A percentile compares a stretch with the other conserved stretches of the same genome.
Conservation (phyloP, 345 rosid genomes). For the Populus alba region DNA sequence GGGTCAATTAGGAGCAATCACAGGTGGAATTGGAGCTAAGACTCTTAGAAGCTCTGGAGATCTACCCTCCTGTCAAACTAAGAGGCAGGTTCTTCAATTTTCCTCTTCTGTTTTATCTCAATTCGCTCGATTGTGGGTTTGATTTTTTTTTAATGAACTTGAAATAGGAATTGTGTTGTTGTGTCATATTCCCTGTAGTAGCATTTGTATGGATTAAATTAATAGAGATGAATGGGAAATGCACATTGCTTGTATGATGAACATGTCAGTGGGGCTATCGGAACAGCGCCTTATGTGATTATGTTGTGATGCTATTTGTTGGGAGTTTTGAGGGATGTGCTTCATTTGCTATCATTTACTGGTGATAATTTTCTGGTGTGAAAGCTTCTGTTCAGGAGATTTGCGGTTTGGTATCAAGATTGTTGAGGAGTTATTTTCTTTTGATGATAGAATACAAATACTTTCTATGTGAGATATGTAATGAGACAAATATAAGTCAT, state of each 20-base stretch:
- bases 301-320: neutral
- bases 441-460: neutral
- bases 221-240: neutral
- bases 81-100: conserved; percentile 42
- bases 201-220: neutral
- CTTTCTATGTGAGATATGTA: neutral
- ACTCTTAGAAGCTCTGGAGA: conserved; percentile 83
- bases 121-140: neutral
- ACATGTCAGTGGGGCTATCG: neutral
- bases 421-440: neutral
- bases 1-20: conserved; percentile 63
- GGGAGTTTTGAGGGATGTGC: neutral
- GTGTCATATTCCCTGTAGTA: neutral
- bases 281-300: neutral
- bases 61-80: conserved; percentile 84
- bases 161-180: neutral
- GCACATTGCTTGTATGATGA: neutral
- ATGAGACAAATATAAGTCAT: neutral
- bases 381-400: neutral
- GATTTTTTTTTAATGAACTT: neutral
- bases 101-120: neutral
- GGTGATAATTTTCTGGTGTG: neutral
- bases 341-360: neutral
- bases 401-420: neutral
- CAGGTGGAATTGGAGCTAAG: conserved; percentile 95